Base-by-base conservation (phyloP, 176 grass and related monocot species). In the Cocos nucifera region DNA sequence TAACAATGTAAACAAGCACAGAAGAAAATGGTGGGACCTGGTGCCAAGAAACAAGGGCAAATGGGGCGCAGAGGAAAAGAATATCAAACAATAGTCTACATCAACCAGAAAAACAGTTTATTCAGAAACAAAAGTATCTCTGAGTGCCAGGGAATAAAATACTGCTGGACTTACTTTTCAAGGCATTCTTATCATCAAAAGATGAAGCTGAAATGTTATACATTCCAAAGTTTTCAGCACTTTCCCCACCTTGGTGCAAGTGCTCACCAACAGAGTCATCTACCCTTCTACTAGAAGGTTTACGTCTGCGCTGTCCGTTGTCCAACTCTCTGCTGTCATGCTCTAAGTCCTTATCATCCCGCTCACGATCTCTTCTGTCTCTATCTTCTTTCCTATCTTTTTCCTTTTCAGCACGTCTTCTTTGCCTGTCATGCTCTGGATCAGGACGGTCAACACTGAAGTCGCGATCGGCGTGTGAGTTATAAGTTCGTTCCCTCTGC, bases 391-490 rank as follows among this genome's bases (percentile, higher is more conserved):
- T 98, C 29, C 84, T 83, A 56, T 86, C 84, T 60, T 97, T 90
- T 62, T 97, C 87, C 24, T 89, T 95, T 50, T 85, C 89, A 62
- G 52, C 62, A 51, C 87, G 84, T 64, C 82, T 85, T 82, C 72
- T 80, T 53, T 92, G 82, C 27, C 81, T 82, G 70, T 92, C 84
- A 78, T 98, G 84, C 55, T 98, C 93, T 56, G 74, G 69, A 26
- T 98, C 93, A 76, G 87, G 81, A 52, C 75, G 87, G 77, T 98
- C 93, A 4, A 92, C 84, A 58, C 87, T 98, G 55, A 79, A 75
- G 58, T 98, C 87, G 8, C 82, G 81, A 50, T 98, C 93, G 62
- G 69, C 54, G 71, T 84, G 92, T 3, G 63, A 51, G 29, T 58
- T 71, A 70, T 85, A 85, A 75, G 83, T 8, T 61, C 80, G 84